phyloP scores from a whole-genome alignment of 108 stramenopile genomes.

The Skeletonema tropicum region DNA sequence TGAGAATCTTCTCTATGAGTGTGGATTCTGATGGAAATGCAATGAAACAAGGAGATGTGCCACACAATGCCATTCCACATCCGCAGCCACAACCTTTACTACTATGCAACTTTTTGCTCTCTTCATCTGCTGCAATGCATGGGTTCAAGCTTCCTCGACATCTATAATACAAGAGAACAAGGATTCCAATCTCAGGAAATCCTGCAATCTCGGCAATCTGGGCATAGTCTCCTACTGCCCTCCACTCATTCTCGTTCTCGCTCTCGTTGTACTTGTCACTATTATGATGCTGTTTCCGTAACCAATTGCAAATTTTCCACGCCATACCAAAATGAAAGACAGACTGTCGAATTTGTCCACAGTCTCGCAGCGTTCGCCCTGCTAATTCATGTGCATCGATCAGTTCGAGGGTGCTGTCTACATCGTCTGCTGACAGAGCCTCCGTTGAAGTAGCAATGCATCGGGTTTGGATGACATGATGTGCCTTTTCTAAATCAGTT shows the following conservation, averaged over 20 bases:
- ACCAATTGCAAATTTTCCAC: slow-evolving; percentile 37
- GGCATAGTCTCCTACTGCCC: slow-evolving; percentile 60
- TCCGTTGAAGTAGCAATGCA: not conserved
- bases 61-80: slow-evolving; percentile 48
- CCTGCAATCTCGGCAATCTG: slow-evolving; percentile 68
- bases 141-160: slow-evolving; percentile 17
- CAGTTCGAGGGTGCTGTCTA: slow-evolving; percentile 1
- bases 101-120: not conserved
- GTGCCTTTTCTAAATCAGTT: not conserved
- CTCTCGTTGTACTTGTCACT: not conserved
- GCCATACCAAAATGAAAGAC: slow-evolving; percentile 62
- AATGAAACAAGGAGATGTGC: slow-evolving; percentile 41
- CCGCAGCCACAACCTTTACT: slow-evolving; percentile 48
- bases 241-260: slow-evolving; percentile 15
- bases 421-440: slow-evolving; percentile 9
- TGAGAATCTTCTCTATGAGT: slow-evolving; percentile 13
- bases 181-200: slow-evolving; percentile 57
- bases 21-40: slow-evolving; percentile 27
- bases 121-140: not conserved
- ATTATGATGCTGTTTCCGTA: slow-evolving; percentile 10
- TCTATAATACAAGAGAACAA: slow-evolving; percentile 47
- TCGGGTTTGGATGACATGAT: not conserved
- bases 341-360: slow-evolving; percentile 50
- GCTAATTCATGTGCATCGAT: slow-evolving; percentile 47
- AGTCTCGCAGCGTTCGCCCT: slow-evolving; percentile 58